Base-by-base conservation (phyloP, 257 asterid genomes). In the Lavandula angustifolia region DNA sequence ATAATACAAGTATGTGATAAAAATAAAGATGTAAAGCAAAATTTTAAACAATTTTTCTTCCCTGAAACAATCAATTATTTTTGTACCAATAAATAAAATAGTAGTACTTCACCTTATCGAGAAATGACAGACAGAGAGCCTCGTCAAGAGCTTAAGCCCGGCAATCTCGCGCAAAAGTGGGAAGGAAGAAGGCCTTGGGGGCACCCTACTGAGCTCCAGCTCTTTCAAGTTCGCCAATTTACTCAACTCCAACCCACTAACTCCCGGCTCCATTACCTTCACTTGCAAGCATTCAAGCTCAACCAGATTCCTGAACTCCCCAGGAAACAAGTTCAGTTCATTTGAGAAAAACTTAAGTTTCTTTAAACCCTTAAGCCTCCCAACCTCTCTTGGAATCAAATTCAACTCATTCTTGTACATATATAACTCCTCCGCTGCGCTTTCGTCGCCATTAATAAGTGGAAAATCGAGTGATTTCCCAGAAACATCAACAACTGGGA, bases 121-220 rank as follows among this genome's bases (percentile, higher is more conserved):
- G 75, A 92, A 92, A 76, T 89, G 96, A 62, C 99, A 89, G 51
- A 92, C 78, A 46, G 96, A 82, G 57, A 92, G 94, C 83, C 79
- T 89, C 3, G 91, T 92, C 79, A 92, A 80, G 76, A 88, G 59
- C 70, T 80, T 82, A 29, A 89, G 89, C 56, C 84, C 92, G 18
- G 88, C 76, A 64, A 92, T 76, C 70, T 84, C 95, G 48, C 85
- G 81, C 79, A 92, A 75, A 75, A 85, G 27, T 1, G 87, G 94
- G 60, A 82, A 78, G 16, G 85, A 83, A 6, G 96, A 92, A 12
- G 89, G 87, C 78, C 91, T 87, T 3, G 78, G 71, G 14, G 95
- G 95, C 69, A 76, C 87, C 65, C 89, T 80, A 71, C 91, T 77
- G 37, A 92, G 85, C 82, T 92, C 98, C 80, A 92, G 79, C 72